These are phyloP conservation scores for Aspergillus sp. DNA, from an alignment of 2,329 filamentous ascomycete species.

Conservation along the genomic window DNA sequence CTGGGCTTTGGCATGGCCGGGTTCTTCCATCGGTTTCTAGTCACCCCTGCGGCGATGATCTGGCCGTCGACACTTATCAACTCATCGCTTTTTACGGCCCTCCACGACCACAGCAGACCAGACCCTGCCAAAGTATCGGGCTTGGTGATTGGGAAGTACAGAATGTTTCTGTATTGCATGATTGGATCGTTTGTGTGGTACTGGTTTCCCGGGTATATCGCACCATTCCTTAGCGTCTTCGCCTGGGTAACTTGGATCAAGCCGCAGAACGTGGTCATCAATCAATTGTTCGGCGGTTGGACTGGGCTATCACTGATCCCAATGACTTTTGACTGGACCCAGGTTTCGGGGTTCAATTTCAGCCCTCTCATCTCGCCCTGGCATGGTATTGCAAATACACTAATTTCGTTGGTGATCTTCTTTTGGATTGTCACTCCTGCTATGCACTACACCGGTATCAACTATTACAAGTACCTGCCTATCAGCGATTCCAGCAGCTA, in stretches of 20 bases:
- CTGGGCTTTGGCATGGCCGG: constrained; percentile 69
- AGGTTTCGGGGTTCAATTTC: constrained; percentile 66
- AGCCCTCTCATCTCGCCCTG: constrained; percentile 70
- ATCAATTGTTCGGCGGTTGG: constrained; percentile 70
- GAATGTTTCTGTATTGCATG: constrained; percentile 63
- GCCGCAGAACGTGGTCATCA: constrained; percentile 66
- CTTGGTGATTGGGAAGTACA: constrained; percentile 65
- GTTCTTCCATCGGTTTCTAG: constrained; percentile 63
- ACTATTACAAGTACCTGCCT: constrained; percentile 65
- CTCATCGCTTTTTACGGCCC: constrained; percentile 68
- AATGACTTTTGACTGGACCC: constrained; percentile 76
- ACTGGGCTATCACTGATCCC: constrained; percentile 68
- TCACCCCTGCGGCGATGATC: constrained; percentile 64
- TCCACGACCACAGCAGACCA: constrained; percentile 63
- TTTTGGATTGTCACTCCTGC: constrained; percentile 61
- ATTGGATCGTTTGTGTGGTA: constrained; percentile 63
- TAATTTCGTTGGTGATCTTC: constrained; percentile 66
- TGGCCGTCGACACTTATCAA: constrained; percentile 69
- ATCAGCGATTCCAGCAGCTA: constrained; percentile 71
- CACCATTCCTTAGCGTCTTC: constrained; percentile 68
- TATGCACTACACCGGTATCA: constrained; percentile 66
- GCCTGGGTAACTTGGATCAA: constrained; percentile 72
- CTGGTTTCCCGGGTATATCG: constrained; percentile 68
- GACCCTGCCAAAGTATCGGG: constrained; percentile 60
- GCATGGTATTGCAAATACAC: constrained; percentile 71